These are phyloP conservation scores for Beauveria bassiana DNA, from an alignment of 2,329 filamentous ascomycete species.

Conservation along the genomic window DNA sequence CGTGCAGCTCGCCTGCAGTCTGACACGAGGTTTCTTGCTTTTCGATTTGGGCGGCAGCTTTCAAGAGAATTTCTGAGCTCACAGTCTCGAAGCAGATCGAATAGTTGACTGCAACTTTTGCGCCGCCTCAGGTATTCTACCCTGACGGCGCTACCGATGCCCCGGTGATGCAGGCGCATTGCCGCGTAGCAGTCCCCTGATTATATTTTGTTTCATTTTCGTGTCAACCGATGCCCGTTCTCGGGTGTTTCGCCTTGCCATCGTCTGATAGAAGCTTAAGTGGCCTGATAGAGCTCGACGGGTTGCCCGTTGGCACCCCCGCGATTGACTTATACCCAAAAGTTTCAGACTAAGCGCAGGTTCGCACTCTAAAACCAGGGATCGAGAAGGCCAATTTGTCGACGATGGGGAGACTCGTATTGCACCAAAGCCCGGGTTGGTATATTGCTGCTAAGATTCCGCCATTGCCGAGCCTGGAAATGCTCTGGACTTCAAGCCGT, in stretches of 20 bases:
- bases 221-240: neutral
- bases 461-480: no score
- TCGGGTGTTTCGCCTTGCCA: no score
- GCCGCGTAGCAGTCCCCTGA: constrained; percentile 47
- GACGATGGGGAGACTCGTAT: no score
- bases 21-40: neutral
- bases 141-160: constrained; percentile 78
- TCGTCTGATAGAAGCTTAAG: no score
- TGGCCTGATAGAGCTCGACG: no score
- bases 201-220: neutral
- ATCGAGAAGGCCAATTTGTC: no score
- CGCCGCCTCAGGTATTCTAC: constrained; percentile 71
- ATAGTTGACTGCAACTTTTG: constrained; percentile 63
- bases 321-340: no score
- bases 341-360: no score
- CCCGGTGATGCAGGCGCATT: constrained; percentile 83
- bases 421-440: no score
- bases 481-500: neutral
- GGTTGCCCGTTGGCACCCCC: no score
- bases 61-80: neutral
- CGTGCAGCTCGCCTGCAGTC: neutral
- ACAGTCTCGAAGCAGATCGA: neutral
- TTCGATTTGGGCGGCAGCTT: neutral
- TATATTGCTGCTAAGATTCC: no score
- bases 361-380: no score